Evolutionary conservation across 1,284 basidiomycete species (phyloP).

Genomic region (Peniophora sp.): DNA sequence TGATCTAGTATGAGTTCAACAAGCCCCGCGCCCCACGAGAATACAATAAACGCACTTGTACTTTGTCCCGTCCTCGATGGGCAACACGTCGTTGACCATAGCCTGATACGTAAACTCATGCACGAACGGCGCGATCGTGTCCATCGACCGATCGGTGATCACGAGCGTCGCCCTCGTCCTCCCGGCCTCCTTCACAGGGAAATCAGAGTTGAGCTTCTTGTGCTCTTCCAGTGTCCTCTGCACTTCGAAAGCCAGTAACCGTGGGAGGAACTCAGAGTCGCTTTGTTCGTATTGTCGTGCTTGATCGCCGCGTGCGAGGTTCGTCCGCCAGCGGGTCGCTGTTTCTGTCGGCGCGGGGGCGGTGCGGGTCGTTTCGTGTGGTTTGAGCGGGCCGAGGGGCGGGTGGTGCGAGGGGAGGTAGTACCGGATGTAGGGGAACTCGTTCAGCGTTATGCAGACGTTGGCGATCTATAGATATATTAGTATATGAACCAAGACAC

Average conservation of each 20-base stretch:
- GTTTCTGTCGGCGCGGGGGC: slow-evolving; percentile 56
- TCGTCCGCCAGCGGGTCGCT: slow-evolving; percentile 62
- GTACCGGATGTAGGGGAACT: slow-evolving; percentile 93
- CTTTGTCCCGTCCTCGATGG: slow-evolving; percentile 77
- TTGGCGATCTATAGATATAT: slow-evolving; percentile 65
- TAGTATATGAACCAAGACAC: slow-evolving; percentile 3
- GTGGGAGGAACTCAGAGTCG: slow-evolving; percentile 68
- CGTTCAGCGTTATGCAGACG: slow-evolving; percentile 85
- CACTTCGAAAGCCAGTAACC: slow-evolving; percentile 75
- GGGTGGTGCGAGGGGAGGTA: slow-evolving; percentile 81
- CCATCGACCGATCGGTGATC: slow-evolving; percentile 95
- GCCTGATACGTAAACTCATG: slow-evolving; percentile 99
- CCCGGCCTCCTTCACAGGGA: slow-evolving; percentile 68
- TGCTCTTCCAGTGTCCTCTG: slow-evolving; percentile 81
- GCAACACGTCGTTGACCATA: slow-evolving; percentile 93
- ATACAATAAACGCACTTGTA: slow-evolving; percentile 68
- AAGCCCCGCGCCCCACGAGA: not conserved
- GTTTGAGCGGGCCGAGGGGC: slow-evolving; percentile 81
- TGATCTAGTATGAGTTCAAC: slow-evolving; percentile 19
- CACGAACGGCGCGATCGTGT: slow-evolving; percentile 82
- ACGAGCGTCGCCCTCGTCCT: slow-evolving; percentile 80
- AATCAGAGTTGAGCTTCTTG: slow-evolving; percentile 78
- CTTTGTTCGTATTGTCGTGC: slow-evolving; percentile 58
- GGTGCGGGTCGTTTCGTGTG: slow-evolving; percentile 48
- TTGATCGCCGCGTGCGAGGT: slow-evolving; percentile 59